phyloP scores from a whole-genome alignment of 768 basidiomycete species.

The Tricholoma terreum region DNA sequence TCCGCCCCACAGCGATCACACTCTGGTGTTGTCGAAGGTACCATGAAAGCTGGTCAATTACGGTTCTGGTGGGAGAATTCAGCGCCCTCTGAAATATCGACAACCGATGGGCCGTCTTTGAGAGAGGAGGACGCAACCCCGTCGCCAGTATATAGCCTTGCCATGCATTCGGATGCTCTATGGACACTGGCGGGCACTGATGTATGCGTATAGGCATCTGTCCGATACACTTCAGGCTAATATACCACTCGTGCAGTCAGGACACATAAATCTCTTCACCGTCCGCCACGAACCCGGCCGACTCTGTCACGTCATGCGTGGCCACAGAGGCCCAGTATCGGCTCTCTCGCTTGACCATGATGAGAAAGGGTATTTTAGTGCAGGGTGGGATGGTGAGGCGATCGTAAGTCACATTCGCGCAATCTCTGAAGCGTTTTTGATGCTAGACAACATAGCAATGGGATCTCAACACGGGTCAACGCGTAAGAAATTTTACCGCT shows the following conservation, averaged over 20 bases:
- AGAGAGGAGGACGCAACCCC: slow-evolving; percentile 49
- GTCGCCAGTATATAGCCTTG: slow-evolving; percentile 85
- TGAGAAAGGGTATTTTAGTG: slow-evolving; percentile 85
- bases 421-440: slow-evolving; percentile 1
- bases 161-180: slow-evolving; percentile 88
- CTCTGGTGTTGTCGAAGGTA: slow-evolving; percentile 87
- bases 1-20: slow-evolving; percentile 88
- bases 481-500: slow-evolving; percentile 69
- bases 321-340: slow-evolving; percentile 81
- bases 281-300: slow-evolving; percentile 90
- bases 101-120: slow-evolving; percentile 21
- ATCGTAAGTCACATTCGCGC: slow-evolving; percentile 49
- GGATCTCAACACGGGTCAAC: slow-evolving; percentile 92
- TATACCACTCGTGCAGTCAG: slow-evolving; percentile 48
- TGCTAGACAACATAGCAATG: slow-evolving; percentile 67
- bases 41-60: slow-evolving; percentile 85
- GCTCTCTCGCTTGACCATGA: slow-evolving; percentile 77
- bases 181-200: slow-evolving; percentile 89
- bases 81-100: slow-evolving; percentile 25
- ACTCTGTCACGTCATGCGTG: slow-evolving; percentile 65
- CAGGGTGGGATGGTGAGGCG: slow-evolving; percentile 92
- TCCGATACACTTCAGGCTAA: not conserved
- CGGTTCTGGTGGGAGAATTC: slow-evolving; percentile 93
- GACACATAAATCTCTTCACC: slow-evolving; percentile 91
- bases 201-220: slow-evolving; percentile 42